Base-by-base conservation (phyloP, 495 filamentous ascomycete genomes). In the Extremus antarcticus region DNA sequence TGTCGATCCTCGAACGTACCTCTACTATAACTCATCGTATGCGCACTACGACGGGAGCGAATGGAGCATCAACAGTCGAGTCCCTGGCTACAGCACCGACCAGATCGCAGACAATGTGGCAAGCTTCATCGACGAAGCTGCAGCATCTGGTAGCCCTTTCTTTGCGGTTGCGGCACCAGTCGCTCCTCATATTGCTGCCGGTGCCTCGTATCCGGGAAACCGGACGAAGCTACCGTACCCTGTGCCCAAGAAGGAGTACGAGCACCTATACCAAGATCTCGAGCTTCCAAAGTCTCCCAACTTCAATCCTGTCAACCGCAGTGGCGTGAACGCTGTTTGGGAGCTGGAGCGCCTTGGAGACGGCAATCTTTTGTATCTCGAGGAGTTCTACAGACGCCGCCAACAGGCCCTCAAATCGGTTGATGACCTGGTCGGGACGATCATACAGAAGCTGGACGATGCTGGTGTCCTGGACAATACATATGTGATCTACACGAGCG, bases 1-100 rank as follows among this genome's bases (percentile, higher is more conserved):
- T 0, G 71, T 87, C 1, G 84, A 87, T 55, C 83, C 84, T 0
- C 80, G 72, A 60, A 87, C 84, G 0, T 88, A 88, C 64, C 73
- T 73, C 17, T 87, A 88, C 64, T 73, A 80, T 47, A 85, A 86
- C 63, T 70, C 76, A 11, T 78, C 73, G 11, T 86, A 75, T 59
- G 80, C 84, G 56, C 75, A 80, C 8, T 82, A 87, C 58, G 68
- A 69, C 3, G 79, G 83, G 19, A 57, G 53, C 16, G 59, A 59
- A 1, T 47, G 62, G 17, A 53, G 38, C 25, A 41, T 64, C 47
- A 50, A 57, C 24, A 57, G 50, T 1, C n/a, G 77, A 25, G 74
- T 86, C 63, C 75, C 77, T 0, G 52, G 77, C 25, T 74, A 87
- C 62, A 76, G 76, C 0, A 76, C 73, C 2, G 83, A 87, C 57